phyloP scores from a whole-genome alignment of 805 yeast genomes.

The Dipodascopsis tothii region DNA sequence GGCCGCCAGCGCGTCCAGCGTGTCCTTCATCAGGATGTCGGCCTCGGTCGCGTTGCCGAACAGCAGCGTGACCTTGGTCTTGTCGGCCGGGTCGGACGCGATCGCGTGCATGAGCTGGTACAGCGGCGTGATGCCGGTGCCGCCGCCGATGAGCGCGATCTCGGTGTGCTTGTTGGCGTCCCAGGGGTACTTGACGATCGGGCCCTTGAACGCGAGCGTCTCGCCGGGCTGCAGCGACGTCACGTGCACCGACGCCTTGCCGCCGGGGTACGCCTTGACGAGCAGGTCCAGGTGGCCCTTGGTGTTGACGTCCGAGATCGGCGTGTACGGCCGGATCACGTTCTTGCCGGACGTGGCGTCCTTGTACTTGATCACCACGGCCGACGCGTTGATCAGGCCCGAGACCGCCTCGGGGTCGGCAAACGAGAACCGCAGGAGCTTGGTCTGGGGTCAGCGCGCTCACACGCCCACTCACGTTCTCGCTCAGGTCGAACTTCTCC shows the following conservation, averaged over 20 bases:
- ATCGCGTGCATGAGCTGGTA: constrained; percentile 72
- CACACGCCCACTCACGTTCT: constrained; percentile 10
- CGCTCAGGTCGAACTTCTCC: constrained; percentile 1
- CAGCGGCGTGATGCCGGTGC: constrained; percentile 94
- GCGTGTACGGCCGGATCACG: constrained; percentile 80
- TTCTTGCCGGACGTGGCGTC: constrained; percentile 75
- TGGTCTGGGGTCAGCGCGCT: constrained; percentile 2
- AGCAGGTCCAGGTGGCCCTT: constrained; percentile 73
- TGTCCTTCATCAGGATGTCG: constrained; percentile 76
- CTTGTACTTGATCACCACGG: constrained; percentile 64
- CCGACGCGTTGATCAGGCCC: constrained; percentile 51
- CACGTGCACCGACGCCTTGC: constrained; percentile 74
- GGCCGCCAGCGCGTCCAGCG: constrained; percentile 58
- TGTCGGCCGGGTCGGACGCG: constrained; percentile 72
- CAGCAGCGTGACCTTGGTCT: constrained; percentile 75
- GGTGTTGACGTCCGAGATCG: constrained; percentile 60
- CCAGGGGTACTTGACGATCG: constrained; percentile 86
- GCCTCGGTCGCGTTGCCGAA: constrained; percentile 70
- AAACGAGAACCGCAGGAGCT: constrained; percentile 22
- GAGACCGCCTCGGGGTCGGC: constrained; percentile 20
- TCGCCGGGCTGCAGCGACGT: constrained; percentile 67
- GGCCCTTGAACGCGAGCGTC: constrained; percentile 86
- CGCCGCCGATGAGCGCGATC: constrained; percentile 86
- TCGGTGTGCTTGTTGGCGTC: constrained; percentile 73
- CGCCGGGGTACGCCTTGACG: constrained; percentile 76